Base-by-base conservation (phyloP, 2,329 filamentous ascomycete species). In the Graphiopsis chlorocephala region DNA sequence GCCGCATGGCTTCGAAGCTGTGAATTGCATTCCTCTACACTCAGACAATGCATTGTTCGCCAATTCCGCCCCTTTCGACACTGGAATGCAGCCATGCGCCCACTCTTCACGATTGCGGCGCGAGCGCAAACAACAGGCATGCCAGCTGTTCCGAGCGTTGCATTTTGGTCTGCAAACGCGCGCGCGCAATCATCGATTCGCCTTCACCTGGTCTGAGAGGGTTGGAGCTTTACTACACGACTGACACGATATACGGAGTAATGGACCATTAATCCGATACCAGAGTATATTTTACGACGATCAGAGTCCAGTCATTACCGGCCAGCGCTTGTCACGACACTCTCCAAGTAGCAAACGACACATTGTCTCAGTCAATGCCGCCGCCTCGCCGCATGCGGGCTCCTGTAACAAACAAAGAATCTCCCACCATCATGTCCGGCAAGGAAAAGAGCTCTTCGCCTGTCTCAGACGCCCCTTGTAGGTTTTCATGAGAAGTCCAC, bases 1-100 rank as follows among this genome's bases (percentile, higher is more conserved):
- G 17, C 26, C 29, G 50, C 50, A 29, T 53, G 26, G 20, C 48
- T 52, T 15, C 48, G 6, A 15, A 28, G 42, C 15, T 33, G 15
- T 26, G 25, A 25, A 11, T 28, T 47, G 14, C 45, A 60, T 48
- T 60, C 57, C 38, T 47, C 28, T 26, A 12, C 2, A 2, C 50
- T 31, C 31, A 8, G 26, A 56, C 53, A 56, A 56, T 33, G 29
- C 53, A 56, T 56, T 56, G 53, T 56, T 20, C 31, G n/a, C n/a
- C 20, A 17, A 26, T 23, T 38, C 15, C 20, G 53, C 31, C 53
- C 14, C n/a, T 25, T 38, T 23, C n/a, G 31, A 31, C 53, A 56
- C 29, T 56, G 53, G 53, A 56, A 56, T 56, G 53, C 53, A 38
- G 29, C 20, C 31, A 38, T 56, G 53, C 53, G 53, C 14, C 53